A percentile compares a stretch with the other conserved stretches of the same genome.
Conservation (phyloP, 2,329 filamentous ascomycete species). For the Furcasterigmium sp. region DNA sequence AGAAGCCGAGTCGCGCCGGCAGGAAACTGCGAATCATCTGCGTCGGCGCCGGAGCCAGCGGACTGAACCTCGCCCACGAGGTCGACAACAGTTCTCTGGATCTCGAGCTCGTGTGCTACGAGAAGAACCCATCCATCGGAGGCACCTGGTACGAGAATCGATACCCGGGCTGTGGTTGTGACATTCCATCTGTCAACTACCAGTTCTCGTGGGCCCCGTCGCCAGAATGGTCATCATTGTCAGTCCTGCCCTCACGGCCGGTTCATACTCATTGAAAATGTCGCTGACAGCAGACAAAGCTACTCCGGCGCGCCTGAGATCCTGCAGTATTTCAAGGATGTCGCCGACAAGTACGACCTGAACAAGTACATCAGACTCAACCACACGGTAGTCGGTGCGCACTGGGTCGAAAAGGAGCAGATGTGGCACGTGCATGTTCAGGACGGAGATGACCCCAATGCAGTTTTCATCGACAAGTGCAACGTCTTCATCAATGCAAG, state of each 20-base stretch:
- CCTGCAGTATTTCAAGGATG: conserved; percentile 16
- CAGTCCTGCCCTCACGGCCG: background rate
- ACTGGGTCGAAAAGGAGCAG: conserved; percentile 17
- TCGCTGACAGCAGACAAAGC: background rate
- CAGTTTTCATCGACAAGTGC: conserved; percentile 10
- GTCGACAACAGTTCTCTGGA: conserved; percentile 13
- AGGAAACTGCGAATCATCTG: conserved; percentile 20
- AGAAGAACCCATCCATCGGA: conserved; percentile 18
- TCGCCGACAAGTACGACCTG: conserved; percentile 15
- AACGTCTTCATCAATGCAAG: conserved; percentile 23
- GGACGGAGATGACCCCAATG: conserved; percentile 4
- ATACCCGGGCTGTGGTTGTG: conserved; percentile 17
- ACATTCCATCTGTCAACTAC: conserved; percentile 17
- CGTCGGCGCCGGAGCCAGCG: conserved; percentile 22
- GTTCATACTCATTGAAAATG: background rate
- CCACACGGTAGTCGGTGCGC: conserved; percentile 12
- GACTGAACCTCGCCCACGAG: conserved; percentile 19
- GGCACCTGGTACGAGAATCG: conserved; percentile 20
- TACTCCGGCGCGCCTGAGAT: conserved; percentile 16
- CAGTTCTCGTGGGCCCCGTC: conserved; percentile 4
- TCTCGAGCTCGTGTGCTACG: conserved; percentile 18
- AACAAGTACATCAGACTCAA: conserved; percentile 15
- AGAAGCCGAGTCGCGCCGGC: conserved; percentile 16
- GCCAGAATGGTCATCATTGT: conserved; percentile 7
- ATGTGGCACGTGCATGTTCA: conserved; percentile 13